Evolutionary conservation across 2,329 filamentous ascomycete species (phyloP), one percentile per base, ranked within the genome.

Genomic region (Pyrenophora graminea): DNA sequence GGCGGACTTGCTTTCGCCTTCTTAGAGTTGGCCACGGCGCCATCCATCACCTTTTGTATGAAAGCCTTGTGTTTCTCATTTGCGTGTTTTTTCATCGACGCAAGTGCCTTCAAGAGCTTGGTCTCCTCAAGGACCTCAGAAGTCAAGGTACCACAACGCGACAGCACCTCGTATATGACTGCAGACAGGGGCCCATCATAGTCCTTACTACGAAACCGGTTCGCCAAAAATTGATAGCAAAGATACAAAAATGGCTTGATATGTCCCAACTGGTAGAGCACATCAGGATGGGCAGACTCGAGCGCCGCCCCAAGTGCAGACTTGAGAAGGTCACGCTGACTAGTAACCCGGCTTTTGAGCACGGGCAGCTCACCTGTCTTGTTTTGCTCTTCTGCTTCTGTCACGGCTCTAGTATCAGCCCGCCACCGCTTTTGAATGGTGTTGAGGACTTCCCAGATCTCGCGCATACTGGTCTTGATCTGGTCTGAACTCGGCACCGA

Each of bases 51-150:
- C 52, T 80, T 79, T 31, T 80, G 79, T 4, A 87, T 82, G 39
- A 86, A 74, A 4, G 79, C 79, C 61, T 86, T 86, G 40, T 84
- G 82, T 45, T 86, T 82, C 0, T 82, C 79, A 62, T 89, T 85
- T 21, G 84, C 86, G 62, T 84, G 85, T 63, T 83, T 86, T 53
- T 79, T 80, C 64, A 88, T 83, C 7, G 83, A 80, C 54, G 83
- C 83, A 34, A 85, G 79, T 13, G 89, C 81, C 47, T 82, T 84
- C 50, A 84, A 81, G 48, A 91, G 82, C 63, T 88, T 88, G 34
- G 85, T 82, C 53, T 82, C 85, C 58, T 85, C 82, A 36, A 85
- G 69, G 38, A 79, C 78, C 53, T 81, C 84, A 57, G 80, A 82
- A 41, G 80, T 83, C 36, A 85, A 79, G 51, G 85, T 86, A 31